These are phyloP conservation scores for Ophiostoma novo-ulmi DNA, from an alignment of 2,329 filamentous ascomycete genomes.

Conservation along the genomic window DNA sequence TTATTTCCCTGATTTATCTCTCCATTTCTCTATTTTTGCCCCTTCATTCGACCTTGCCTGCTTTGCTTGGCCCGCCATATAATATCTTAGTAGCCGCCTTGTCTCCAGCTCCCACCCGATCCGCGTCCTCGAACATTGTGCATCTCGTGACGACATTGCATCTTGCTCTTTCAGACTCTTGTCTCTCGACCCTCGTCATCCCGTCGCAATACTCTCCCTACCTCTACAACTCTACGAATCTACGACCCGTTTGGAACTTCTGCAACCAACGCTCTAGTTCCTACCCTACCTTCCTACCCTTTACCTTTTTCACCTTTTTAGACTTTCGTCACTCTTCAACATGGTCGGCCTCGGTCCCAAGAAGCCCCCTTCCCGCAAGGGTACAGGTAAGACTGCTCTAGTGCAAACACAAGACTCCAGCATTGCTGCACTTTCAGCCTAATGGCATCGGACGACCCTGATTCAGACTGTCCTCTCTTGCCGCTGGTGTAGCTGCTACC, in stretches of 20 bases:
- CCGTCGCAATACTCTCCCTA: background rate
- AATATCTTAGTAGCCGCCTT: background rate
- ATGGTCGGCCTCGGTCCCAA: slow-evolving; percentile 63
- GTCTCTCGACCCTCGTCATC: background rate
- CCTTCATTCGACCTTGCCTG: background rate
- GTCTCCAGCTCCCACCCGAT: background rate
- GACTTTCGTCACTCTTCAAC: slow-evolving; percentile 25
- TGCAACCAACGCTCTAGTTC: slow-evolving; percentile 5
- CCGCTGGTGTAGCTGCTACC: slow-evolving; percentile 1
- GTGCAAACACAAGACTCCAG: background rate
- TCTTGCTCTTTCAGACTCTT: background rate
- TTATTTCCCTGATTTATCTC: background rate
- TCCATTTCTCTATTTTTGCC: background rate
- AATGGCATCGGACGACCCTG: background rate
- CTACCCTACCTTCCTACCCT: background rate
- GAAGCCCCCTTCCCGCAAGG: slow-evolving; percentile 56
- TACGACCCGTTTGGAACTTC: background rate
- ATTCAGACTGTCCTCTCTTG: background rate
- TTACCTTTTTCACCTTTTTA: background rate
- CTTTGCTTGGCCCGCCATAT: slow-evolving; percentile 5
- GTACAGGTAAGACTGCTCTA: slow-evolving; percentile 34
- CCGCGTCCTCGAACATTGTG: background rate
- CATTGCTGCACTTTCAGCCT: background rate
- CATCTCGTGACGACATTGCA: background rate
- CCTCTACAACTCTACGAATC: background rate